phyloP scores from a whole-genome alignment of 176 grass and related monocot genomes.

The Oryza meyeriana region DNA sequence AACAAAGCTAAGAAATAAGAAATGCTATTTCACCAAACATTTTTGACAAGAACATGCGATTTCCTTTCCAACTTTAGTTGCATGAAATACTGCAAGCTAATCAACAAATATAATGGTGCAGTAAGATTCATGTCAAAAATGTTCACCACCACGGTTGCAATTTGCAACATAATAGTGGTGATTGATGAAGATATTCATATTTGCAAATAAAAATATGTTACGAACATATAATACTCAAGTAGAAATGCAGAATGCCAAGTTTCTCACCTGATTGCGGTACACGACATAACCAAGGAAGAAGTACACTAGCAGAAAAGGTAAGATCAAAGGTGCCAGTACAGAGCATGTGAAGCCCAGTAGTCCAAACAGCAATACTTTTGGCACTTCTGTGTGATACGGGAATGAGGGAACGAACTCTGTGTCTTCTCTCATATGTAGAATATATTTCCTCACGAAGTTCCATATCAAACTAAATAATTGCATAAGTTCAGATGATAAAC shows the following conservation, averaged over 20 bases:
- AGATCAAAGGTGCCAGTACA: slow-evolving; percentile 78
- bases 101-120: neutral
- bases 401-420: slow-evolving; percentile 63
- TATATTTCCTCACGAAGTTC: slow-evolving; percentile 77
- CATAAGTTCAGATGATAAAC: slow-evolving; percentile 86
- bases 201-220: neutral
- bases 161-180: neutral
- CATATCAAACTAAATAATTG: slow-evolving; percentile 78
- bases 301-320: slow-evolving; percentile 94
- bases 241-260: neutral
- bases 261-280: slow-evolving; percentile 89
- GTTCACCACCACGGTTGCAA: neutral
- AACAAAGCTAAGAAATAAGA: neutral
- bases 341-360: slow-evolving; percentile 89
- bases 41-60: neutral
- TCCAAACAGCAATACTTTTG: slow-evolving; percentile 78
- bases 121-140: neutral
- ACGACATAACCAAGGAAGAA: slow-evolving; percentile 89
- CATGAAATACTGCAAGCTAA: neutral
- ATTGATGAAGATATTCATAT: neutral
- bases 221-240: neutral
- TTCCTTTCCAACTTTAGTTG: neutral
- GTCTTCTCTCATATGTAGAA: slow-evolving; percentile 61
- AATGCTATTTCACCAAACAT: neutral
- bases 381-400: slow-evolving; percentile 95